Base-by-base conservation (phyloP, 2,329 filamentous ascomycete species). In the Aspergillus intermedius region DNA sequence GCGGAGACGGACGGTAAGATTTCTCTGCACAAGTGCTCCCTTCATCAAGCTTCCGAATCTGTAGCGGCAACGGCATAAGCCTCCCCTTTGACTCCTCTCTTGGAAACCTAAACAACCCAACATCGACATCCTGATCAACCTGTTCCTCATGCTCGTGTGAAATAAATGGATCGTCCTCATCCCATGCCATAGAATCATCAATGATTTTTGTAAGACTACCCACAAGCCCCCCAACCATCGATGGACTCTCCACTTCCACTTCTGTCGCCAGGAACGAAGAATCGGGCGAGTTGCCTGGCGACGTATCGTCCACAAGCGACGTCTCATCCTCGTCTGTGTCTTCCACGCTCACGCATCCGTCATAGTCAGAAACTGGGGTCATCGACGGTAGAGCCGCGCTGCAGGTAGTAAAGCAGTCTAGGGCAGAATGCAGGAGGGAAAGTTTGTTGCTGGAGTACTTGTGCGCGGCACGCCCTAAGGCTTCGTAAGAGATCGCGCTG, bases 401-500 rank as follows among this genome's bases (percentile, higher is more conserved):
- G 53, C 70, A 63, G 46, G 56, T 52, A 44, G 65, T 45, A 51
- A 74, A 76, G 39, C 60, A 64, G 37, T 70, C 61, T 53, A 70
- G 62, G 0, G 75, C 73, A 21, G 64, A 54, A 10, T 65, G 57
- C 39, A 77, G 63, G 10, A 70, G 58, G 0, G 66, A 60, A 5
- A 76, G 28, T 54, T 76, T 77, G 35, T 68, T 68, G 19, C 56
- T 57, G 2, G 75, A 77, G 54, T 70, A 69, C n/a, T 71, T 63
- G 47, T 77, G 74, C 45, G 75, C 71, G 25, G 65, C 55, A 8
- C 70, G 66, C 3, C 72, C 75, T n/a, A 77, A 64, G 3, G 66
- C 65, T 49, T 77, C 75, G 50, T 74, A 71, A 22, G 66, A 72
- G 8, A 74, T 60, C 3, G 69, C 76, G 8, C 65, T 63, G 58